Evolutionary conservation across 208 protist genomes (phyloP), one percentile per base, ranked within the genome.

Genomic region (Trypanosoma lewisi): DNA sequence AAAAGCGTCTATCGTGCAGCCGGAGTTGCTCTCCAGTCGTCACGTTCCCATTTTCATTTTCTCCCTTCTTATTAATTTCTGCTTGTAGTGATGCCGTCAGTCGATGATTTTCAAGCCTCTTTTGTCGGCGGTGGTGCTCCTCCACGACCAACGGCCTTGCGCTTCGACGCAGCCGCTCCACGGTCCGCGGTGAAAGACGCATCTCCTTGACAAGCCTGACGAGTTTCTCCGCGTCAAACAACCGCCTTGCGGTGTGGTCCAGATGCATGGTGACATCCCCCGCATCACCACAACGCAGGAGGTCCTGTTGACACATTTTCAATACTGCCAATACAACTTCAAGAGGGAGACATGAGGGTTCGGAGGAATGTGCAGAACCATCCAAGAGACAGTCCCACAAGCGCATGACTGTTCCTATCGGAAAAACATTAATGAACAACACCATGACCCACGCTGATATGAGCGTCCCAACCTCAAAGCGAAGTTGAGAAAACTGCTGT

Each of bases 371-470:
- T 6, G 23, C n/a, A 30, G 16, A n/a, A 4, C 61, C 60, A 39
- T 72, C 75, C 9, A 87, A 64, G 11, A 91, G 42, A 47, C 83
- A 83, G 58, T 91, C 85, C 85, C 85, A 91, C 50, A 91, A 54
- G 7, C 53, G 64, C 52, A 91, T 28, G 16, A 72, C 58, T 9
- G 85, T 91, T 47, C 70, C 50, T 9, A 74, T 34, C 0, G 85
- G 85, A 31, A 91, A 75, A n/a, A 73, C 62, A 25, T 83, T 86
- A 37, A 91, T 70, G 48, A 83, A 91, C 19, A 91, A 56, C 9
- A 76, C 78, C 82, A 91, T 84, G 53, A 81, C 57, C 85, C 85
- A 91, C 42, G 80, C 66, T 19, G 81, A 73, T 19, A 87, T 59
- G 11, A 91, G 73, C 41, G 73, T 70, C 19, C 63, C 67, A 21